Evolutionary conservation across 2,329 filamentous ascomycete genomes (phyloP).

Genomic region (Beauveria rudraprayagi): DNA sequence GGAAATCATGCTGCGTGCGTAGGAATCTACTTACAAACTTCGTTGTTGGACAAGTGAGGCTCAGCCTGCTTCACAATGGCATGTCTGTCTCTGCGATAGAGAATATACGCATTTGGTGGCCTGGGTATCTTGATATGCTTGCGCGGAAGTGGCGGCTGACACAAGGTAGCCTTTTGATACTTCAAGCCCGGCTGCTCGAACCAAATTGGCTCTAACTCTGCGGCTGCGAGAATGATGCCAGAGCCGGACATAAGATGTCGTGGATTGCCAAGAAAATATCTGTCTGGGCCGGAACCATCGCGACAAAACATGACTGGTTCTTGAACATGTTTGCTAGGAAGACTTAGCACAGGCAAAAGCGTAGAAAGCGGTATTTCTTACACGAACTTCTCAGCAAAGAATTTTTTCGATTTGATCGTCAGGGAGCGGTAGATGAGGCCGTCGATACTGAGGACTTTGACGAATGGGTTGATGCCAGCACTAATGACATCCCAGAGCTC

Average conservation of each 20-base stretch:
- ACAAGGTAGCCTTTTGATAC: conserved; percentile 10
- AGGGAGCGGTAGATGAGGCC: conserved; percentile 15
- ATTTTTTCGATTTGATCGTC: conserved; percentile 16
- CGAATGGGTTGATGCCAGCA: conserved; percentile 13
- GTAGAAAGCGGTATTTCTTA: conserved; percentile 9
- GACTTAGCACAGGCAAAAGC: conserved; percentile 1
- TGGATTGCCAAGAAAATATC: conserved; percentile 20
- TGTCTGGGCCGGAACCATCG: conserved; percentile 19
- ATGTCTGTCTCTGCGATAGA: conserved; percentile 34
- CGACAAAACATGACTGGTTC: conserved; percentile 20
- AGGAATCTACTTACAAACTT: conserved; percentile 30
- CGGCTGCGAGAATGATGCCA: conserved; percentile 16
- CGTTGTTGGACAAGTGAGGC: conserved; percentile 31
- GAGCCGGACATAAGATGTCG: conserved; percentile 17
- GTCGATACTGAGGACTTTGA: conserved; percentile 15
- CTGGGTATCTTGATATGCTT: conserved; percentile 24
- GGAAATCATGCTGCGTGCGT: background rate
- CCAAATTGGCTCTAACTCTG: conserved; percentile 19
- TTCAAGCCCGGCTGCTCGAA: conserved; percentile 11
- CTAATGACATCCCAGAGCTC: conserved; percentile 15
- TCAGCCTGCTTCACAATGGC: conserved; percentile 24
- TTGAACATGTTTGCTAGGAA: conserved; percentile 14
- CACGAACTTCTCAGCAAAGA: conserved; percentile 20
- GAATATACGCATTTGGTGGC: conserved; percentile 34
- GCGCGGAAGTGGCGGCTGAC: conserved; percentile 10